Evolutionary conservation across 2,329 filamentous ascomycete species (phyloP), one percentile per base, ranked within the genome.

Genomic region (Trichophyton verrucosum): DNA sequence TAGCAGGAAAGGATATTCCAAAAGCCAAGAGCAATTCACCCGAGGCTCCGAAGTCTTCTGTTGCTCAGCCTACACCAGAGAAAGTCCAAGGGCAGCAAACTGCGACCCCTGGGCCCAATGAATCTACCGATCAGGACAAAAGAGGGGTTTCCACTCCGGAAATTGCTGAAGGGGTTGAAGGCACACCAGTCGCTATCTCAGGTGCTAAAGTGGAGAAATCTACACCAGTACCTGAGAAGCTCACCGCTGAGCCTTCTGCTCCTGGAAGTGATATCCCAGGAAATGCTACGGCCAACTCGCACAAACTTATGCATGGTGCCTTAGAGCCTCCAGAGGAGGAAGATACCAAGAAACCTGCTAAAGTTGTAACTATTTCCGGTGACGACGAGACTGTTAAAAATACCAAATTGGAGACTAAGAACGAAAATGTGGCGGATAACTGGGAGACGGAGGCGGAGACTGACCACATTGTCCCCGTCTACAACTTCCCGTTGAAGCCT

Each of bases 401-500:
- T 84, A n/a, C 80, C 83, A 70, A 55, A 57, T 46, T 46, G 9
- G 51, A 60, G 20, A 40, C 22, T 24, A 61, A 61, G 33, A 60
- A 63, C 47, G 59, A 58, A 36, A 60, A 57, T 44, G 57, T 60
- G 51, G 60, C 38, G 9, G 64, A 65, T n/a, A 61, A 61, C 15
- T 65, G 64, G 64, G 87, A 90, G 72, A 85, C 87, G 66, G 84
- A 85, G 62, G 81, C 84, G 44, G 58, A 60, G 46, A 17, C 47
- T 58, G 74, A 82, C 3, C 77, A 80, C 53, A 80, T 85, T 27
- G 84, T 96, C 65, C 86, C 83, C 71, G 91, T 97, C 55, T 94
- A 89, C 78, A 95, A 95, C 73, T 96, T 99, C 73, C 94, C 94
- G 15, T 90, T 99, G 86, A 89, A 88, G 73, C 94, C 94, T 3